These are phyloP conservation scores for Venustampulla echinocandica DNA, from an alignment of 495 filamentous ascomycete species.

Conservation along the genomic window DNA sequence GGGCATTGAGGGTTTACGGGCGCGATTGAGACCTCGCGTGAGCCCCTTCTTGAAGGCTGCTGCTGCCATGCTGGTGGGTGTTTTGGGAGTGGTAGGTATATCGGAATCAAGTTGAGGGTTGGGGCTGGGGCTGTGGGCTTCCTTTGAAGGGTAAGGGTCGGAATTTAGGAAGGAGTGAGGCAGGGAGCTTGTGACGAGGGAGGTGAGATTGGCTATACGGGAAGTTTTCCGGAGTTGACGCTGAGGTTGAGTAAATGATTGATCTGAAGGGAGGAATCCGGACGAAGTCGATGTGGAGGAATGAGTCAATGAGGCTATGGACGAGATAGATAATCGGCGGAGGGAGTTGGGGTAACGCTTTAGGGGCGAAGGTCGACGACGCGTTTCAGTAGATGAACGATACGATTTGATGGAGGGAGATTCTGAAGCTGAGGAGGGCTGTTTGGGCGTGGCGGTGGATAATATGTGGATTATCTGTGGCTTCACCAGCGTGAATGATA, in stretches of 20 bases:
- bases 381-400: constrained; percentile 2
- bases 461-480: constrained; percentile 21
- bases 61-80: constrained; percentile 11
- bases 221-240: constrained; percentile 13
- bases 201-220: constrained; percentile 6
- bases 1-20: constrained; percentile 17
- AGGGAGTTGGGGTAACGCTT: constrained; percentile 11
- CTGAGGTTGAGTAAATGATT: constrained; percentile 2
- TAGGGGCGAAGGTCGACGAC: constrained; percentile 15
- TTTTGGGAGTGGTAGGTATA: constrained; percentile 14
- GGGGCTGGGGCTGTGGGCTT: background rate
- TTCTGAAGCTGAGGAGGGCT: constrained; percentile 9
- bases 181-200: constrained; percentile 3
- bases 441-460: constrained; percentile 7
- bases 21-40: constrained; percentile 4
- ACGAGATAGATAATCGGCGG: constrained; percentile 12
- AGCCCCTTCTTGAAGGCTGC: constrained; percentile 14
- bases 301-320: constrained; percentile 6
- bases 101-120: background rate
- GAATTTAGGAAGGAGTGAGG: too few relatives aligned
- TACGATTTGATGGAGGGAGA: background rate
- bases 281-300: background rate
- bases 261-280: background rate
- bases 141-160: too few relatives aligned
- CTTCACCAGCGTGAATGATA: constrained; percentile 19